phyloP scores from a whole-genome alignment of 176 grass and related monocot species.

The Miscanthus lutarioriparius region DNA sequence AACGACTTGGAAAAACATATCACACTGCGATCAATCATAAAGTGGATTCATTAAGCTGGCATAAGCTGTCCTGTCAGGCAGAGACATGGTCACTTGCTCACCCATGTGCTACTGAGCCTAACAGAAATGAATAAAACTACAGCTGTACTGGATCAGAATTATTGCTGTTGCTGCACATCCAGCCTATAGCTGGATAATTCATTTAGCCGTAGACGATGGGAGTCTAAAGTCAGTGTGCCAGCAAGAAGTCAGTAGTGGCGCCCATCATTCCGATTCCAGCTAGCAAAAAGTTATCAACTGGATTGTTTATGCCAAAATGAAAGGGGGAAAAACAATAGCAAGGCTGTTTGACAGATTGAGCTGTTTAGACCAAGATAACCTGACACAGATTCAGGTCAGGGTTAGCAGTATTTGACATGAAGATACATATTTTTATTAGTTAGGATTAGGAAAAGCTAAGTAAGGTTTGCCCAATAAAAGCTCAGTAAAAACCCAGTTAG shows the following conservation, averaged over 20 bases:
- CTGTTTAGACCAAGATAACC: background rate
- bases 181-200: conserved; percentile 33
- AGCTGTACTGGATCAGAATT: conserved; percentile 47
- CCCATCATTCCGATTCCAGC: conserved; percentile 6
- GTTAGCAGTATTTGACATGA: background rate
- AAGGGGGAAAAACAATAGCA: background rate
- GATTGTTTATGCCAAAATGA: background rate
- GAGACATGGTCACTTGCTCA: conserved; percentile 31
- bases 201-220: background rate
- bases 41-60: conserved; percentile 13
- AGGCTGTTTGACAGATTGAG: background rate
- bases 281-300: background rate
- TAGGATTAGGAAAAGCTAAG: background rate
- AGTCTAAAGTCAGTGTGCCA: conserved; percentile 25
- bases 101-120: conserved; percentile 40
- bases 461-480: background rate
- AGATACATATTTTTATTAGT: background rate
- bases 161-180: conserved; percentile 33
- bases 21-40: conserved; percentile 1
- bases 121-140: conserved; percentile 33
- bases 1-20: background rate
- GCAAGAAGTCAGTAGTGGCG: conserved; percentile 5
- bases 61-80: conserved; percentile 40
- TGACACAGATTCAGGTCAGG: background rate
- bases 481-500: background rate